Percentiles rank a stretch among this genome's conserved stretches.
phyloP scores from a whole-genome alignment of 164 flowering plant species.

The Hamamelis virginiana region DNA sequence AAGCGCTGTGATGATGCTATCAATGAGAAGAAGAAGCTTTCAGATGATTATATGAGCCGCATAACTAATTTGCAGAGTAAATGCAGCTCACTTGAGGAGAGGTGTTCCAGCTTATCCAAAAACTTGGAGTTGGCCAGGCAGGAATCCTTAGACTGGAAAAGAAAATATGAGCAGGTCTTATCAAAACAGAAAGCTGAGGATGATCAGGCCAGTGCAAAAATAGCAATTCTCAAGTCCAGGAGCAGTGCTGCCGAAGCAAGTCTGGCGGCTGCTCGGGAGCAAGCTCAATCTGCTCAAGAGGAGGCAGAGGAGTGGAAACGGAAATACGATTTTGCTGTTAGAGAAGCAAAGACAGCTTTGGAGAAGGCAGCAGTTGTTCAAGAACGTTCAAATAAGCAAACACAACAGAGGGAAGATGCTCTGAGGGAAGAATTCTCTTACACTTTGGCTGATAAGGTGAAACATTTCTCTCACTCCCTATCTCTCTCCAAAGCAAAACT shows the following conservation, averaged over 20 bases:
- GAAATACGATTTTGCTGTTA: constrained; percentile 78
- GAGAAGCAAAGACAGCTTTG: constrained; percentile 85
- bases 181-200: constrained; percentile 68
- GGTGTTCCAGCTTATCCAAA: constrained; percentile 55
- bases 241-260: constrained; percentile 88
- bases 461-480: constrained; percentile 8
- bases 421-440: constrained; percentile 67
- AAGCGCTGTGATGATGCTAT: constrained; percentile 91
- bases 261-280: constrained; percentile 88
- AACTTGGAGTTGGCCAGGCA: constrained; percentile 55
- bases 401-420: constrained; percentile 79
- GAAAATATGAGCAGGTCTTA: constrained; percentile 68
- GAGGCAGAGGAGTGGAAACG: constrained; percentile 95
- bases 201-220: constrained; percentile 67
- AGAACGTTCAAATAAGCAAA: constrained; percentile 64
- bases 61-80: constrained; percentile 70
- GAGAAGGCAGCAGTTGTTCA: constrained; percentile 89
- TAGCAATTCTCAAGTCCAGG: constrained; percentile 67
- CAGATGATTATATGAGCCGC: constrained; percentile 79
- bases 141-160: constrained; percentile 83
- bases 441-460: constrained; percentile 73
- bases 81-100: constrained; percentile 76
- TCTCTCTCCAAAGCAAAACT: neutral
- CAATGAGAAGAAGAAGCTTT: constrained; percentile 74
- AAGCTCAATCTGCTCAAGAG: constrained; percentile 80